Percentiles rank a stretch among this genome's conserved stretches.
Evolutionary conservation across 768 basidiomycete genomes (phyloP).

Genomic region (Leccinum olivaceopallidum): DNA sequence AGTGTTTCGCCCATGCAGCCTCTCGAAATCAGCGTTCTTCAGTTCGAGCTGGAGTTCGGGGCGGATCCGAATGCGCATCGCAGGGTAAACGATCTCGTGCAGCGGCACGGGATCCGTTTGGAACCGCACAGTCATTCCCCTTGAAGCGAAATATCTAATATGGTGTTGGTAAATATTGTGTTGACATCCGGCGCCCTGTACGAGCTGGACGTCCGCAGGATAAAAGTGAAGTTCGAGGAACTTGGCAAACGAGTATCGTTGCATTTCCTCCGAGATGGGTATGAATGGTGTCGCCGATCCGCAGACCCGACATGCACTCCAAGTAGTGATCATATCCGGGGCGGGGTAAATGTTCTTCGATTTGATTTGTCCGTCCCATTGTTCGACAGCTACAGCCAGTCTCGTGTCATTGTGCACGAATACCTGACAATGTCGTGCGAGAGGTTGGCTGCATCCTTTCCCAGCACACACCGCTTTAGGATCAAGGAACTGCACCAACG

Average conservation of each 20-base stretch:
- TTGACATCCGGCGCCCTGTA: constrained; percentile 87
- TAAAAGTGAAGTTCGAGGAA: constrained; percentile 97
- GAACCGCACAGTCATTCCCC: constrained; percentile 85
- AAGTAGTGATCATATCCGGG: constrained; percentile 83
- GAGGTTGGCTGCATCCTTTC: constrained; percentile 81
- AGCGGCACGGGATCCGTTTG: constrained; percentile 80
- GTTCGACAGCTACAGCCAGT: constrained; percentile 83
- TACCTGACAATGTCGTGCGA: constrained; percentile 84
- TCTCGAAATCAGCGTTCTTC: constrained; percentile 89
- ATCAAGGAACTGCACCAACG: constrained; percentile 66
- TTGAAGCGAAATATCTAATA: constrained; percentile 84
- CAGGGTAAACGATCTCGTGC: constrained; percentile 88
- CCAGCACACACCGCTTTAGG: constrained; percentile 77
- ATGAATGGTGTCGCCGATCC: constrained; percentile 84
- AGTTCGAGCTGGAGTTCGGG: constrained; percentile 87
- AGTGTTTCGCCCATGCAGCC: constrained; percentile 68
- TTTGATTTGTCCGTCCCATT: constrained; percentile 80
- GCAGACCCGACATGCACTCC: constrained; percentile 83
- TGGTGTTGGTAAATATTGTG: constrained; percentile 96
- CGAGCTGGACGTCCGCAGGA: constrained; percentile 79
- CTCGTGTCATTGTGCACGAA: constrained; percentile 88
- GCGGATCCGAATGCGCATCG: constrained; percentile 80
- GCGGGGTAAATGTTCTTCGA: constrained; percentile 55
- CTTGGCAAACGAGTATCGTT: constrained; percentile 92
- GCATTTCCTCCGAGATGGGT: constrained; percentile 88